Conservation (phyloP, 441 rosid genomes). For the Pelargonium australe region DNA sequence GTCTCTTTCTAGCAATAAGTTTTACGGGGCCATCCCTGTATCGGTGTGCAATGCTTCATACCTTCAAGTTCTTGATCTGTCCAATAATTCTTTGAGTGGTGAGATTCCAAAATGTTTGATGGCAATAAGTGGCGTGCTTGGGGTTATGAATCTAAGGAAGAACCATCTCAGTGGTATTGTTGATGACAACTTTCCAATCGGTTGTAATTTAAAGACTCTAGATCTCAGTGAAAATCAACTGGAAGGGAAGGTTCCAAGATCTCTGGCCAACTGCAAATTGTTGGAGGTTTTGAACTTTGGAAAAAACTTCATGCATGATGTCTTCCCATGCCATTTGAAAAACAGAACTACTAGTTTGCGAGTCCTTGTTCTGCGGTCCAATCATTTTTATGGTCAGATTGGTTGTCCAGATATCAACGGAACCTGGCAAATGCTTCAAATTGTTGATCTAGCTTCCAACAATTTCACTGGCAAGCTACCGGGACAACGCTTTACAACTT, state of each 20-base stretch:
- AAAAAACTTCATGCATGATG: conserved; percentile 24
- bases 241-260: conserved; percentile 23
- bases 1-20: conserved; percentile 23
- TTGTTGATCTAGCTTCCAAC: conserved; percentile 24
- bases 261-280: conserved; percentile 22
- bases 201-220: conserved; percentile 19
- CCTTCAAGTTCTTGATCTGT: conserved; percentile 31
- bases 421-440: conserved; percentile 26
- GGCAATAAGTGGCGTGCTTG: neutral
- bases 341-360: conserved; percentile 18
- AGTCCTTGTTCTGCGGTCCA: conserved; percentile 31
- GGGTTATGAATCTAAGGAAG: conserved; percentile 22
- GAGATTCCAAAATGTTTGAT: conserved; percentile 22
- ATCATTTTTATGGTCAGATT: conserved; percentile 15
- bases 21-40: conserved; percentile 22
- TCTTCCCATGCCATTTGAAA: conserved; percentile 29
- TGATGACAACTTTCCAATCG: neutral
- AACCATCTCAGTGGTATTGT: conserved; percentile 16
- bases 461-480: conserved; percentile 1
- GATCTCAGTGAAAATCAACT: conserved; percentile 19
- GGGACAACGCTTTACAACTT: neutral
- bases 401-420: neutral
- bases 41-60: conserved; percentile 18
- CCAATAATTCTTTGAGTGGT: conserved; percentile 20
- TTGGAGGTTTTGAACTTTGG: conserved; percentile 35